Base-by-base conservation (phyloP, 192 early-diverging fungal genomes). In the Mortierella antarctica region DNA sequence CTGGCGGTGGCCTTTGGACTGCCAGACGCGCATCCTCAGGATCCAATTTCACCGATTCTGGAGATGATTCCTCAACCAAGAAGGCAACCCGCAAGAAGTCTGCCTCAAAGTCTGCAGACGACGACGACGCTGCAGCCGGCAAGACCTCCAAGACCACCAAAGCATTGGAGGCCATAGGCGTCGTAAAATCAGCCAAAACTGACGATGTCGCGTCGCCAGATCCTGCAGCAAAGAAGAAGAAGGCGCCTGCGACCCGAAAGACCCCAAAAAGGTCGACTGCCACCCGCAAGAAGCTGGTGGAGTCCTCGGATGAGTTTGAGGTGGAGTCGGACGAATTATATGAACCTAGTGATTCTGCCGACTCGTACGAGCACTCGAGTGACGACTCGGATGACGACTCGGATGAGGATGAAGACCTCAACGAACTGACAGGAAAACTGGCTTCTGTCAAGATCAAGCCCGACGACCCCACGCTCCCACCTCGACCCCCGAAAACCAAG, bases 231-330 rank as follows among this genome's bases (percentile, higher is more conserved):
- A 74, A 58, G 41, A 59, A 50, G 57, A 49, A 59, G 62, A 77
- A 57, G 40, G 31, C 60, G 5, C 53, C 58, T 0, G 58, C 71
- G 11, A 46, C 67, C 44, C 57, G 39, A 41, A 73, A 49, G 57
- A 52, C 60, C n/a, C n/a, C 70, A 13, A 47, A 67, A 15, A 8
- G 57, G 20, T 62, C 73, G 63, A 61, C 64, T 17, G 15, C 51
- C 23, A 47, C 42, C 13, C 52, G 58, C 56, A 67, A 72, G 39
- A 42, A 55, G 18, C 15, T 56, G 5, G 56, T 44, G 17, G 70
- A 72, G 23, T 80, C 77, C 20, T 71, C 70, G 3, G 77, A 80
- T 17, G 70, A 80, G 20, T 80, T 80, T 56, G 64, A 67, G 11
- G 54, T 49, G 2, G 64, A 61, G 5, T 71, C 70, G 3, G 70